Percentiles rank a stretch among this genome's conserved stretches.
Conservation (phyloP, 805 yeast species). For the Monosporozyma solicola region DNA sequence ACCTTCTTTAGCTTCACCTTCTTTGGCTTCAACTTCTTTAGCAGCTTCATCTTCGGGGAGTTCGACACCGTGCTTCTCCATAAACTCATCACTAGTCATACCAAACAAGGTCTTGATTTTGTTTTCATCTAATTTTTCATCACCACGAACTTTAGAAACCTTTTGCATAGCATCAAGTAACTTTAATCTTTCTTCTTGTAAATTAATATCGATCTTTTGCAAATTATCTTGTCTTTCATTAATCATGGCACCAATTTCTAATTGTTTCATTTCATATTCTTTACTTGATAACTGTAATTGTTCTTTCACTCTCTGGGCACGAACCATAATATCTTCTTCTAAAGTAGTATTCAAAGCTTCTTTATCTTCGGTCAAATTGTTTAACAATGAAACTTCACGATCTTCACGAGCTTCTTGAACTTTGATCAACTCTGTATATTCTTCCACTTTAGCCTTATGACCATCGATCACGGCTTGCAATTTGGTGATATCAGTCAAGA, state of each 20-base stretch:
- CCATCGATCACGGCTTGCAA: constrained; percentile 29
- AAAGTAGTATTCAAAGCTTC: constrained; percentile 19
- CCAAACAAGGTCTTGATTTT: constrained; percentile 27
- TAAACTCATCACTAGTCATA: constrained; percentile 24
- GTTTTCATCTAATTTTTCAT: constrained; percentile 23
- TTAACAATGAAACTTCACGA: constrained; percentile 27
- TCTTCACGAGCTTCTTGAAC: constrained; percentile 22
- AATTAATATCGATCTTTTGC: constrained; percentile 28
- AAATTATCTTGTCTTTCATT: constrained; percentile 32
- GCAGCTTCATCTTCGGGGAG: not conserved
- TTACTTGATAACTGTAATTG: constrained; percentile 28
- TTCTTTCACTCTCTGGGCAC: constrained; percentile 31
- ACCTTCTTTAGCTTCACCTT: constrained; percentile 1
- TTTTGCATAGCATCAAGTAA: constrained; percentile 29
- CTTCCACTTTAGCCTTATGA: constrained; percentile 30
- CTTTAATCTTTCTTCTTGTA: constrained; percentile 29
- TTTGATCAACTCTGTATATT: constrained; percentile 28
- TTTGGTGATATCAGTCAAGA: constrained; percentile 36
- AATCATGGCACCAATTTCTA: constrained; percentile 32
- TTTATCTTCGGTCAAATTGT: constrained; percentile 27
- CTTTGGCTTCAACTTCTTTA: constrained; percentile 1
- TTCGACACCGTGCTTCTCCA: constrained; percentile 13
- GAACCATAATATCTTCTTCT: constrained; percentile 16
- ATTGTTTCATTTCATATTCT: constrained; percentile 31
- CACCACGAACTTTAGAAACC: constrained; percentile 33